Base-by-base conservation (phyloP, 129 eudicot genomes). In the Silybum marianum region DNA sequence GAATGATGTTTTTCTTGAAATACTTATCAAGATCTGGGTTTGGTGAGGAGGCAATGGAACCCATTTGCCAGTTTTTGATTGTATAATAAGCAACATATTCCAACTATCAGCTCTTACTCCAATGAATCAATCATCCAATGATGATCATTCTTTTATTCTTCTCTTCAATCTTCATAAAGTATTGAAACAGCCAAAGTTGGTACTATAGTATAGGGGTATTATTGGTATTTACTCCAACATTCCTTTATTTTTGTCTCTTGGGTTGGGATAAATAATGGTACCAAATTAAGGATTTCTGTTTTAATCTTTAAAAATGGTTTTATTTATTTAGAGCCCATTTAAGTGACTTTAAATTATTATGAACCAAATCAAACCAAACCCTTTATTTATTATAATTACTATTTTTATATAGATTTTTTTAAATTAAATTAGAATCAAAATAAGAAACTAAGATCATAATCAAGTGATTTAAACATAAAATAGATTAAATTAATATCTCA, bases 1-100 rank as follows among this genome's bases (percentile, higher is more conserved):
- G 54, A 44, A 44, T 44, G 54, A 44, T 44, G 54, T 11, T 11
- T 44, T 44, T 44, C 54, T 44, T 44, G 54, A 44, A 44, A 44
- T 44, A 44, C 16, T 9, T 9, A 44, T 11, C 16, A 44, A 44
- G 86, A 87, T 84, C 72, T 36, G 86, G 54, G 32, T 73, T 67
- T 81, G 78, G 19, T 72, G 76, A 77, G 68, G 58, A 62, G 36
- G 67, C 38, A 58, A 58, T 58, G 66, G 24, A 58, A 58, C 66
- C 66, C 63, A 58, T 19, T 34, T 84, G 67, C 75, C 71, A 78
- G 25, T 54, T 75, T 54, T 75, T 69, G 74, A 67, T 82, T 86
- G 75, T 7, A 26, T 42, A 32, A 22, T 71, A 78, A 86, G 84
- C 75, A 78, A 86, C 62, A 40, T 9, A 40, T 9, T 67, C 40